These are phyloP conservation scores for Yamadazyma takamatsuzukensis DNA, from an alignment of 805 yeast species.

Conservation along the genomic window DNA sequence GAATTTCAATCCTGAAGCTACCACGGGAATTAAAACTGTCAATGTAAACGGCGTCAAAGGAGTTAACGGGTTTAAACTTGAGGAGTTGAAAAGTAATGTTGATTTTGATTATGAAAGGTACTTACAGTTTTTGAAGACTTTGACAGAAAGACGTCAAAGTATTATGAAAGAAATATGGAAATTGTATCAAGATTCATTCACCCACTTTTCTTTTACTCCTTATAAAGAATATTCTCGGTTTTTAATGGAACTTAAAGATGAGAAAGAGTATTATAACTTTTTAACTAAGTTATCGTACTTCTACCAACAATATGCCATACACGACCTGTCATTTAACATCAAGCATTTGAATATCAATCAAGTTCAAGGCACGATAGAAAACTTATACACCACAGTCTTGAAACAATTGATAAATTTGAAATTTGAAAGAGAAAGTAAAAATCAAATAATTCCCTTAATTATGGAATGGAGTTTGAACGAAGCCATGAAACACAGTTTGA, in stretches of 20 bases:
- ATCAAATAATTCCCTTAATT: conserved; percentile 25
- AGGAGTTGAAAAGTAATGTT: conserved; percentile 27
- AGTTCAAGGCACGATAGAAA: conserved; percentile 12
- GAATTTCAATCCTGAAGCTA: conserved; percentile 11
- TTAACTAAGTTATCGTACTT: conserved; percentile 14
- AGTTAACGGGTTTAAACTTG: conserved; percentile 10
- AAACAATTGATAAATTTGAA: conserved; percentile 24
- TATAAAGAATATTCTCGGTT: conserved; percentile 21
- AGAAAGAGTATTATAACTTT: conserved; percentile 17
- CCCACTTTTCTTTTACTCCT: conserved; percentile 19
- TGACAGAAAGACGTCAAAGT: conserved; percentile 22
- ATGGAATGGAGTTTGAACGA: conserved; percentile 35
- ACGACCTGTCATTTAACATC: conserved; percentile 16
- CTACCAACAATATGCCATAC: conserved; percentile 12
- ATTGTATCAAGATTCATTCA: conserved; percentile 23
- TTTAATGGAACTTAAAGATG: conserved; percentile 20
- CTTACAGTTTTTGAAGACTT: conserved; percentile 21
- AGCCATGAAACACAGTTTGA: conserved; percentile 22
- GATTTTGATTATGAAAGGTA: conserved; percentile 39
- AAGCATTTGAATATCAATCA: conserved; percentile 6
- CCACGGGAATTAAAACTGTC: no score
- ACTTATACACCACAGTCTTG: conserved; percentile 19
- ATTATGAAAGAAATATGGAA: conserved; percentile 32
- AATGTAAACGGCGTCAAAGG: no score
- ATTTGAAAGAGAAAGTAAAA: conserved; percentile 23